Evolutionary conservation across 2,329 filamentous ascomycete genomes (phyloP), one percentile per base, ranked within the genome.

Genomic region (Penicillium rolfsii): DNA sequence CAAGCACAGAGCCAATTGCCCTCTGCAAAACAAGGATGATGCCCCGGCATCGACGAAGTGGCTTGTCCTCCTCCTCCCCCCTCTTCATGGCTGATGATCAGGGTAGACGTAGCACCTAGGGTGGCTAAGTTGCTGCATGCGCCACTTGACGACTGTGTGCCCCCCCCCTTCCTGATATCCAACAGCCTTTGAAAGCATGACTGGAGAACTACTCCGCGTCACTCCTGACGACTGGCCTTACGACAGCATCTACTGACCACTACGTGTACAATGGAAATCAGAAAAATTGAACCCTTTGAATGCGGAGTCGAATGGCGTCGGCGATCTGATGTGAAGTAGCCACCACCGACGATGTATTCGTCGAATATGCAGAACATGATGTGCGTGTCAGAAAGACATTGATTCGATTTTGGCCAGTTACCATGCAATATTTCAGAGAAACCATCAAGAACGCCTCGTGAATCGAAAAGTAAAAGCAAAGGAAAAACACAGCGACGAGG

Each of bases 391-490:
- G 19, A 38, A 48, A 26, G 35, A 67, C 52, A 64, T 62, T 48
- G 61, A 62, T 64, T 65, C 52, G 48, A 62, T 62, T 64, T 65
- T 50, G 61, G 63, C 60, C 59, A 59, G 59, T 59, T 58, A 59
- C 55, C 63, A 68, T 65, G 63, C 66, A 67, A 64, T 59, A 63
- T 59, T 55, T 57, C 55, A 59, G 59, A 64, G 62, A 53, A 52
- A 64, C 60, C 59, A 62, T 62, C 53, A 55, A 55, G 58, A 67
- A 67, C 65, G 65, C 65, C 64, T 64, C 59, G 50, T 65, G 64
- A 61, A 60, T 55, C 46, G 41, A 53, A 49, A 43, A 63, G 40
- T 46, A 55, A 28, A 24, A 62, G 45, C 55, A 59, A 57, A 54
- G 35, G 50, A 55, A 63, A 52, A 59, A 59, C 58, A 57, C 38